Evolutionary conservation across 495 filamentous ascomycete species (phyloP).

Genomic region (Aspergillus coremiiformis): DNA sequence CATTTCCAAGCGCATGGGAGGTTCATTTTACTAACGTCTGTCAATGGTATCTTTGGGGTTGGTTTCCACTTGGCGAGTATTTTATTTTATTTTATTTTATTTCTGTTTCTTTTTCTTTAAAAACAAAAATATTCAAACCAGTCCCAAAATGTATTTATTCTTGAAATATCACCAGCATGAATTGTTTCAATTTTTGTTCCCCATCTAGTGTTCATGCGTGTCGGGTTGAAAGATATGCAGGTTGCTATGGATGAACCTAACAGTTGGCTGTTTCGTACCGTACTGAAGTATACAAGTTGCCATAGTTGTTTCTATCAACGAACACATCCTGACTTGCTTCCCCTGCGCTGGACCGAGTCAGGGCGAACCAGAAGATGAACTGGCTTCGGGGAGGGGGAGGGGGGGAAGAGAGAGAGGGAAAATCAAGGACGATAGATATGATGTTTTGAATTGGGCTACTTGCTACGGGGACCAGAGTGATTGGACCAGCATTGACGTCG

Average conservation of each 20-base stretch:
- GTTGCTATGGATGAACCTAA: slow-evolving; percentile 11
- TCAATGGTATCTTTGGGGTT: background rate
- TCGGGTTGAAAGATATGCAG: slow-evolving; percentile 3
- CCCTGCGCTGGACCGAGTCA: background rate
- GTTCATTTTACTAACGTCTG: background rate
- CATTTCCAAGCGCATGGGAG: background rate
- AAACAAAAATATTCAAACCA: no score
- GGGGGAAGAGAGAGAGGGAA: background rate
- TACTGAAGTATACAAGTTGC: no score
- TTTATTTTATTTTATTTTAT: background rate
- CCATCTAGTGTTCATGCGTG: slow-evolving; percentile 5
- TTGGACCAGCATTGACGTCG: background rate
- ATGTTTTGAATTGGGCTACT: slow-evolving; percentile 1
- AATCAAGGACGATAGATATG: background rate
- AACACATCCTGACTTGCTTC: background rate
- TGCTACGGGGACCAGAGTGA: background rate
- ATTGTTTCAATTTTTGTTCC: no score
- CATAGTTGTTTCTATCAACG: background rate
- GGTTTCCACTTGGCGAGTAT: no score
- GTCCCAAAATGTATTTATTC: background rate
- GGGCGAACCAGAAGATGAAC: no score
- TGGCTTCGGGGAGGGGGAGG: background rate
- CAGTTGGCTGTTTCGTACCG: slow-evolving; percentile 3
- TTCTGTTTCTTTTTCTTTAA: background rate
- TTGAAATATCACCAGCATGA: no score